These are phyloP conservation scores for barley (Hordeum vulgare) DNA, from an alignment of 176 grass and related monocot species.

Conservation along the genomic window DNA sequence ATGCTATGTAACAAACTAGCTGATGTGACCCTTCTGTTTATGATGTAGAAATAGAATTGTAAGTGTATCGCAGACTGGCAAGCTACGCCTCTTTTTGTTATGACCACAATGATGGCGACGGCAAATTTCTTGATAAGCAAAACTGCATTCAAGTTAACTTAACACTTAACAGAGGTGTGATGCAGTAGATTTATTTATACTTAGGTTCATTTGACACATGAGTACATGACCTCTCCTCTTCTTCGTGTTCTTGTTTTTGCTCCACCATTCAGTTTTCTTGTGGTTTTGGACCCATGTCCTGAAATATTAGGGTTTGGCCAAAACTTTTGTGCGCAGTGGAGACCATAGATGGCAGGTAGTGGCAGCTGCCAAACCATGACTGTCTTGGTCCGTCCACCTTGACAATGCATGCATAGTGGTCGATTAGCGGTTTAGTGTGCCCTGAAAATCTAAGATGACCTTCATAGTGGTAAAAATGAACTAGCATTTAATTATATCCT, in stretches of 20 bases:
- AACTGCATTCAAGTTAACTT: too few relatives aligned
- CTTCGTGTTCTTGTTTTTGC: not conserved
- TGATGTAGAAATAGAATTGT: not conserved
- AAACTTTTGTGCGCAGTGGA: not conserved
- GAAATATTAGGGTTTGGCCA: not conserved
- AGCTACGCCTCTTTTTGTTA: too few relatives aligned
- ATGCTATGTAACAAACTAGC: too few relatives aligned
- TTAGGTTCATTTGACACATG: not conserved
- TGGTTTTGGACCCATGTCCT: not conserved
- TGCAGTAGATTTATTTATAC: too few relatives aligned
- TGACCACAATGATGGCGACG: too few relatives aligned
- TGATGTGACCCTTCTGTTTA: not conserved
- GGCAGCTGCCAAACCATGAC: not conserved
- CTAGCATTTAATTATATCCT: not conserved
- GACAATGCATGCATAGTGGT: not conserved
- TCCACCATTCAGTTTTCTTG: not conserved
- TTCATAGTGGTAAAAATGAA: not conserved
- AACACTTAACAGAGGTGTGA: too few relatives aligned
- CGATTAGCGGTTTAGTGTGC: not conserved
- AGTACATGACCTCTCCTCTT: not conserved
- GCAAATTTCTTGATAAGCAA: too few relatives aligned
- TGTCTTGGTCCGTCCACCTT: not conserved
- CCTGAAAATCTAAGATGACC: not conserved
- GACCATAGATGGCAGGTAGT: not conserved
- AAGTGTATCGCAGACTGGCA: not conserved